Evolutionary conservation across 1,284 basidiomycete species (phyloP).

Genomic region (Marasmius sp.): DNA sequence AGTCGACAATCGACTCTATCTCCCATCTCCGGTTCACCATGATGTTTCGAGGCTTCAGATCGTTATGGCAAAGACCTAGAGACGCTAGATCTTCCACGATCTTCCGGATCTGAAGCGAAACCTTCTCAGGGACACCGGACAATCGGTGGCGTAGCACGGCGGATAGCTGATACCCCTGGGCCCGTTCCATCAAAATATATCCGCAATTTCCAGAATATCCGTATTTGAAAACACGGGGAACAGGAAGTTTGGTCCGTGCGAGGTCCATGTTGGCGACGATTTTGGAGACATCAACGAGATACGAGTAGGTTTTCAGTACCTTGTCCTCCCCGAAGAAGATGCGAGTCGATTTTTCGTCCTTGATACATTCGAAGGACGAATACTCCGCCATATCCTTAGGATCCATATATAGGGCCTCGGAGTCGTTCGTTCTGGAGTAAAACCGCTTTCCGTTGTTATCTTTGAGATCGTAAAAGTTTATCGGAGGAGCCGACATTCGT

Average conservation of each 20-base stretch:
- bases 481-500: slow-evolving; percentile 2
- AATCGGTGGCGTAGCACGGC: background rate
- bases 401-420: background rate
- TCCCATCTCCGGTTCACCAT: background rate
- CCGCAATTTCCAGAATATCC: slow-evolving; percentile 7
- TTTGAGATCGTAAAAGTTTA: background rate
- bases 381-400: slow-evolving; percentile 5
- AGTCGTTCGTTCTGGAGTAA: background rate
- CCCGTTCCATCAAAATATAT: slow-evolving; percentile 11
- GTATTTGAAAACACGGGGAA: slow-evolving; percentile 6
- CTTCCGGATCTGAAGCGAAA: background rate
- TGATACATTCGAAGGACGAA: background rate
- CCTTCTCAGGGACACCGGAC: background rate
- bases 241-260: slow-evolving; percentile 3
- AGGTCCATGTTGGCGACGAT: slow-evolving; percentile 8
- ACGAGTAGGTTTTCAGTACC: slow-evolving; percentile 6
- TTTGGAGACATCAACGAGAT: slow-evolving; percentile 6
- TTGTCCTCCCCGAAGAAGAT: slow-evolving; percentile 1
- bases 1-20: slow-evolving; percentile 5
- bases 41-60: slow-evolving; percentile 6
- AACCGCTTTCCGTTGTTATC: background rate
- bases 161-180: background rate
- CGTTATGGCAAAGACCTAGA: slow-evolving; percentile 7
- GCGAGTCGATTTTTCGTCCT: background rate
- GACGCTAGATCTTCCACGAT: slow-evolving; percentile 5